Evolutionary conservation across 2,329 filamentous ascomycete species (phyloP).

Genomic region (Fusarium avenaceum): DNA sequence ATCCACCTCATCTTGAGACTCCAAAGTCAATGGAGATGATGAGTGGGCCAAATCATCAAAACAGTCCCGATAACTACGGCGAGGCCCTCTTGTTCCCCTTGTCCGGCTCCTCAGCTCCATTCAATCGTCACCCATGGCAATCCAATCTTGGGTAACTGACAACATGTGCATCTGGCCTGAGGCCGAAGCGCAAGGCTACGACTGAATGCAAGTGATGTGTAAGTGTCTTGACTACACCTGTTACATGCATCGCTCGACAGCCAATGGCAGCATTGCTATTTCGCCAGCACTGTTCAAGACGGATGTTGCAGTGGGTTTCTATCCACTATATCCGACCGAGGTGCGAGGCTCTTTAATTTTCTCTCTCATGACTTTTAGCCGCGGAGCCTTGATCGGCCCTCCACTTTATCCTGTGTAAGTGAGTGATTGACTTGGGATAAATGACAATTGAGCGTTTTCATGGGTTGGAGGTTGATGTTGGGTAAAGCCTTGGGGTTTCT

Average conservation of each 20-base stretch:
- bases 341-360: slow-evolving; percentile 16
- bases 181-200: slow-evolving; percentile 13
- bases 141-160: slow-evolving; percentile 15
- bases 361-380: slow-evolving; percentile 17
- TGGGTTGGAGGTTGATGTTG: background rate
- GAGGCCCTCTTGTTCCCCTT: slow-evolving; percentile 33
- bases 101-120: slow-evolving; percentile 21
- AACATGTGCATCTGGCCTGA: slow-evolving; percentile 20
- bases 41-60: slow-evolving; percentile 47
- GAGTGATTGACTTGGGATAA: background rate
- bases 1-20: slow-evolving; percentile 34
- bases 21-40: slow-evolving; percentile 41
- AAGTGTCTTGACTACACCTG: slow-evolving; percentile 24
- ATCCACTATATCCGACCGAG: slow-evolving; percentile 31
- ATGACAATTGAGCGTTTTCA: slow-evolving; percentile 4
- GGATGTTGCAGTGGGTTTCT: slow-evolving; percentile 16
- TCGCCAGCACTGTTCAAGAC: slow-evolving; percentile 2
- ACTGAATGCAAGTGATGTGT: slow-evolving; percentile 24
- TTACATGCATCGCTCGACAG: slow-evolving; percentile 14
- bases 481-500: slow-evolving; percentile 2
- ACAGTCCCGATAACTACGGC: slow-evolving; percentile 25
- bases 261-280: slow-evolving; percentile 34
- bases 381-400: slow-evolving; percentile 16
- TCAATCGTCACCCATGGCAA: slow-evolving; percentile 47
- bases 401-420: slow-evolving; percentile 31